phyloP scores from a whole-genome alignment of 2,329 filamentous ascomycete species.

The Colletotrichum chrysophilum region DNA sequence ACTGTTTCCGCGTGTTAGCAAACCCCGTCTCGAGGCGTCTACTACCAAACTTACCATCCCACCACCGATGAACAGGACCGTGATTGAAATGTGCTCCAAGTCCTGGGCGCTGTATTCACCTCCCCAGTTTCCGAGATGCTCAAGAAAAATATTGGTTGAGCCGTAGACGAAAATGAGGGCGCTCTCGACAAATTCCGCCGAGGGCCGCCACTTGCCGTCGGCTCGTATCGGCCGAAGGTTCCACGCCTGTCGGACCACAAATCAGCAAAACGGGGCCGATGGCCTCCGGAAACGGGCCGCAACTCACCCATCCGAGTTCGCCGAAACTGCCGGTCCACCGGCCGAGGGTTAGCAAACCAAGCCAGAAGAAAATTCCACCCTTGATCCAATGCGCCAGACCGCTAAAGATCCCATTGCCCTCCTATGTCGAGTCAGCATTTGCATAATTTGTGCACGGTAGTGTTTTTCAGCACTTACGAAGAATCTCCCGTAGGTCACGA shows the following conservation, averaged over 20 bases:
- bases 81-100: conserved; percentile 91
- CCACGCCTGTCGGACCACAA: conserved; percentile 68
- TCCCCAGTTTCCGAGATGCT: conserved; percentile 80
- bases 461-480: conserved; percentile 66
- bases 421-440: conserved; percentile 46
- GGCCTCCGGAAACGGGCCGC: not conserved
- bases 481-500: conserved; percentile 80
- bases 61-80: conserved; percentile 91
- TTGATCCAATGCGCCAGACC: conserved; percentile 94
- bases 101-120: conserved; percentile 77
- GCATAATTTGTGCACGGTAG: not conserved
- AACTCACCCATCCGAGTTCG: conserved; percentile 80
- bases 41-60: conserved; percentile 67
- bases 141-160: conserved; percentile 87
- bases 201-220: conserved; percentile 71
- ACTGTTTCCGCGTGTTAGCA: conserved; percentile 45
- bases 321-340: conserved; percentile 91
- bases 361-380: conserved; percentile 93
- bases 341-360: conserved; percentile 84
- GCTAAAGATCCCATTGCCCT: conserved; percentile 74
- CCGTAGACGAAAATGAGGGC: conserved; percentile 91
- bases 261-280: conserved; percentile 9
- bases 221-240: conserved; percentile 72
- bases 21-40: not conserved
- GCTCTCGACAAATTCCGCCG: conserved; percentile 89